Evolutionary conservation across 2,329 filamentous ascomycete genomes (phyloP).

Genomic region (Paraphaeosphaeria minitans): DNA sequence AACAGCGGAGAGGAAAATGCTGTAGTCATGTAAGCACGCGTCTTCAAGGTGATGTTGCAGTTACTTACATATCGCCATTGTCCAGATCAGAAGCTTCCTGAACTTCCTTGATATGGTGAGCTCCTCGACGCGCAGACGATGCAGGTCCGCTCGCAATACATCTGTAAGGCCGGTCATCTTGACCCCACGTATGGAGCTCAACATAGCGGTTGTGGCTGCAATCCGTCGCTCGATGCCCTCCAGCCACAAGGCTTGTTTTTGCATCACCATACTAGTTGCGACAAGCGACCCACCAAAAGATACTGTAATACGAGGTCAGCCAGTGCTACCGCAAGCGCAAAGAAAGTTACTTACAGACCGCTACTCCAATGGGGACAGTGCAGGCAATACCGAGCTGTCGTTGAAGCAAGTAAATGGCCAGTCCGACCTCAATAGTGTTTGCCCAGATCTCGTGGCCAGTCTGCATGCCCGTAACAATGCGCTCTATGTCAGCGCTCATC

Average conservation of each 20-base stretch:
- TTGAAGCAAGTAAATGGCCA: conserved; percentile 57
- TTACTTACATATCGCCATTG: conserved; percentile 41
- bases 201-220: conserved; percentile 48
- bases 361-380: conserved; percentile 54
- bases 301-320: conserved; percentile 15
- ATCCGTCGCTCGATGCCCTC: conserved; percentile 53
- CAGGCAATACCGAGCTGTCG: conserved; percentile 56
- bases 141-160: conserved; percentile 35
- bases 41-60: background rate
- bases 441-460: conserved; percentile 44
- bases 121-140: conserved; percentile 40
- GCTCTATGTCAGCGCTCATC: conserved; percentile 46
- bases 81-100: conserved; percentile 43
- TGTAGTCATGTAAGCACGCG: conserved; percentile 14
- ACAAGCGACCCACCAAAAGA: conserved; percentile 34
- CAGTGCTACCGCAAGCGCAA: background rate
- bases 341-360: conserved; percentile 35
- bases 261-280: conserved; percentile 38
- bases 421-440: conserved; percentile 48
- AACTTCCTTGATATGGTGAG: conserved; percentile 43
- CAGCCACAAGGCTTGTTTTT: conserved; percentile 49
- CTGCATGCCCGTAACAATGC: conserved; percentile 42
- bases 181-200: conserved; percentile 50
- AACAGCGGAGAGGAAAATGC: conserved; percentile 42
- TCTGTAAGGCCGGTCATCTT: conserved; percentile 52